Conservation (phyloP, 2,329 filamentous ascomycete species). For the Penicillium thymicola region DNA sequence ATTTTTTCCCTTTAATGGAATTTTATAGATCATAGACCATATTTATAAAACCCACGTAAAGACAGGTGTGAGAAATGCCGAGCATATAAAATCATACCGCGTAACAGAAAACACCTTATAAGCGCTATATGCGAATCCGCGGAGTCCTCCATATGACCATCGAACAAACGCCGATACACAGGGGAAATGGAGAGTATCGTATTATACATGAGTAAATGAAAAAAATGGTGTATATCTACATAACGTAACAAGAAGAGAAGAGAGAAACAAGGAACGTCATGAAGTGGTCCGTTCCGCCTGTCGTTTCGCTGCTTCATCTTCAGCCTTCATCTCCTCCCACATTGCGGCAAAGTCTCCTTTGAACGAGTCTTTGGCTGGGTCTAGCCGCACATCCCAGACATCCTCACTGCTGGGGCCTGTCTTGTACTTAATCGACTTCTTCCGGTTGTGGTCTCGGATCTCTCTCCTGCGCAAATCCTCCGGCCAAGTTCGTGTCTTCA, state of each 20-base stretch:
- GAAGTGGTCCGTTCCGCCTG: constrained; percentile 18
- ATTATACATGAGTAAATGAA: constrained; percentile 5
- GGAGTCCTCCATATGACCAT: neutral
- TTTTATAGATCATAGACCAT: neutral
- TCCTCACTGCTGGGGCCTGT: constrained; percentile 78
- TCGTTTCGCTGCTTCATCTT: constrained; percentile 39
- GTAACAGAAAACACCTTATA: neutral
- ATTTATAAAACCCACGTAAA: neutral
- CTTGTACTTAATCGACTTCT: constrained; percentile 64
- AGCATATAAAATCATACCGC: neutral
- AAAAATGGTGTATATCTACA: constrained; percentile 13
- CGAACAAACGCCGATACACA: neutral
- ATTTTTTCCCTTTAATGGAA: neutral
- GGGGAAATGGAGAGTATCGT: constrained; percentile 3
- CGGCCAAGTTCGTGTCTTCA: constrained; percentile 69
- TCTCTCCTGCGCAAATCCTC: constrained; percentile 57
- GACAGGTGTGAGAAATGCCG: neutral
- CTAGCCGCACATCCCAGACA: constrained; percentile 74
- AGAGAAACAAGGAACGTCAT: constrained; percentile 8
- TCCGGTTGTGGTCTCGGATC: constrained; percentile 65
- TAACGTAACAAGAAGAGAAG: constrained; percentile 7
- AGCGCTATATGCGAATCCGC: neutral
- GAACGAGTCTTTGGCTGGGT: constrained; percentile 55
- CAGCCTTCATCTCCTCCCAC: constrained; percentile 41
- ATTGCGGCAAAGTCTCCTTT: constrained; percentile 44